A percentile compares a stretch with the other conserved stretches of the same genome.
These are phyloP conservation scores for Huntiella moniliformis DNA, from an alignment of 2,329 filamentous ascomycete species.

Conservation along the genomic window DNA sequence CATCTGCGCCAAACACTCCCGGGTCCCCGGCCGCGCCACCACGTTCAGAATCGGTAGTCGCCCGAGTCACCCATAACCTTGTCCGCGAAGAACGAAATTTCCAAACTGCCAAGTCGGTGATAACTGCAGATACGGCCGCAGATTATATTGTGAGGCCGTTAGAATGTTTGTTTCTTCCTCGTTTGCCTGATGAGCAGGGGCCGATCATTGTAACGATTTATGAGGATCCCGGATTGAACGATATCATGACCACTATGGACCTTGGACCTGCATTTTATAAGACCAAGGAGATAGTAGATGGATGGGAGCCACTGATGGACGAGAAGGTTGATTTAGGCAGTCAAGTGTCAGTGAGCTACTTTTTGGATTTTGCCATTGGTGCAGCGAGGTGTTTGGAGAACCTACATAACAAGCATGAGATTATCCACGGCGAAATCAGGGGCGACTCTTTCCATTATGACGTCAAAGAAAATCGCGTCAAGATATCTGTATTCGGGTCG, in stretches of 20 bases:
- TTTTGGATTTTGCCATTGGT: slow-evolving; percentile 82
- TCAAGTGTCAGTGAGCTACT: slow-evolving; percentile 52
- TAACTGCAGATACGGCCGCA: slow-evolving; percentile 51
- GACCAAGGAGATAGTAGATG: slow-evolving; percentile 32
- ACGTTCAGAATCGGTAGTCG: slow-evolving; percentile 45
- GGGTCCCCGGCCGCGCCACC: too few relatives aligned
- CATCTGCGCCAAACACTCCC: too few relatives aligned
- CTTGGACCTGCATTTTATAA: slow-evolving; percentile 60
- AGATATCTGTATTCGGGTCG: slow-evolving; percentile 69
- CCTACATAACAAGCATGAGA: slow-evolving; percentile 71
- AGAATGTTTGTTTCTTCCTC: slow-evolving; percentile 55
- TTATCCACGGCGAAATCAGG: slow-evolving; percentile 79
- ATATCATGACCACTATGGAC: slow-evolving; percentile 50
- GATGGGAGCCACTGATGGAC: slow-evolving; percentile 26
- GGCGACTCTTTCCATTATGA: slow-evolving; percentile 85
- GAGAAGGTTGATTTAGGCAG: slow-evolving; percentile 31
- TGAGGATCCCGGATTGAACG: slow-evolving; percentile 57
- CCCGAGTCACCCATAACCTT: slow-evolving; percentile 64
- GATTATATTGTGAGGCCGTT: slow-evolving; percentile 65
- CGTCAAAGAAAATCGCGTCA: slow-evolving; percentile 48
- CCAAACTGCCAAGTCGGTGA: slow-evolving; percentile 59
- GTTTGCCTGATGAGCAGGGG: slow-evolving; percentile 47
- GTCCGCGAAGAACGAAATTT: slow-evolving; percentile 75
- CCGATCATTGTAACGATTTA: slow-evolving; percentile 67
- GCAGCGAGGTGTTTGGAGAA: slow-evolving; percentile 73